phyloP scores from a whole-genome alignment of 192 early-diverging fungal genomes.

The Glomus cerebriforme region DNA sequence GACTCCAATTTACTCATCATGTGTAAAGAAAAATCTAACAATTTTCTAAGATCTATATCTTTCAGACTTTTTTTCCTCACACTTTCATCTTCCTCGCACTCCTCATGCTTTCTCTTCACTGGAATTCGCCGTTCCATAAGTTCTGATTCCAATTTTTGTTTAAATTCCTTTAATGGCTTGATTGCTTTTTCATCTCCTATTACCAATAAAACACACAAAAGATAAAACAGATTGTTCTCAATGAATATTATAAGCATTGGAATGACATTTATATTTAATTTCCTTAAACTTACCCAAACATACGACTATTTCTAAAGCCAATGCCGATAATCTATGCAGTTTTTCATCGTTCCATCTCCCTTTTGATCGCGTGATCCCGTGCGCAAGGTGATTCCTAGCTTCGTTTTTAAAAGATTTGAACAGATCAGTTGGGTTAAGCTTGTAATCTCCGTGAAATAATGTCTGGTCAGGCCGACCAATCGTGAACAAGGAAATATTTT shows the following conservation, averaged over 20 bases:
- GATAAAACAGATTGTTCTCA: not conserved
- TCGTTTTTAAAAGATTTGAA: constrained; percentile 1
- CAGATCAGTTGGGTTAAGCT: not conserved
- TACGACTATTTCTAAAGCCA: not conserved
- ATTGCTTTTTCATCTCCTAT: constrained; percentile 8
- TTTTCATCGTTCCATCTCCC: constrained; percentile 10
- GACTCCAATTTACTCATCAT: constrained; percentile 7
- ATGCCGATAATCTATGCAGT: not conserved
- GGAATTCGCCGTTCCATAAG: not conserved
- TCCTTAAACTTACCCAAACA: constrained; percentile 6
- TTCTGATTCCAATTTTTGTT: not conserved
- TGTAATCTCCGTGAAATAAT: constrained; percentile 9
- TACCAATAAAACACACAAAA: not conserved
- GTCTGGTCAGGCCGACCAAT: not conserved
- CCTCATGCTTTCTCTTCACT: not conserved
- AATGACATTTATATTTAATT: no score
- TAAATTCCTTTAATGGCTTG: not conserved
- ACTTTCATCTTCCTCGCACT: not conserved
- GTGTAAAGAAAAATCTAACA: not conserved
- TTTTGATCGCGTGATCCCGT: not conserved
- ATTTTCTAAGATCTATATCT: not conserved
- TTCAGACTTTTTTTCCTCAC: not conserved
- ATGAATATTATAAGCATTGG: not conserved
- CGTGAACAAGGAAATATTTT: constrained; percentile 23
- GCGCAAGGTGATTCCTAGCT: not conserved